Evolutionary conservation across 2,329 filamentous ascomycete species (phyloP), one percentile per base, ranked within the genome.

Genomic region (Teratosphaeria gauchensis): DNA sequence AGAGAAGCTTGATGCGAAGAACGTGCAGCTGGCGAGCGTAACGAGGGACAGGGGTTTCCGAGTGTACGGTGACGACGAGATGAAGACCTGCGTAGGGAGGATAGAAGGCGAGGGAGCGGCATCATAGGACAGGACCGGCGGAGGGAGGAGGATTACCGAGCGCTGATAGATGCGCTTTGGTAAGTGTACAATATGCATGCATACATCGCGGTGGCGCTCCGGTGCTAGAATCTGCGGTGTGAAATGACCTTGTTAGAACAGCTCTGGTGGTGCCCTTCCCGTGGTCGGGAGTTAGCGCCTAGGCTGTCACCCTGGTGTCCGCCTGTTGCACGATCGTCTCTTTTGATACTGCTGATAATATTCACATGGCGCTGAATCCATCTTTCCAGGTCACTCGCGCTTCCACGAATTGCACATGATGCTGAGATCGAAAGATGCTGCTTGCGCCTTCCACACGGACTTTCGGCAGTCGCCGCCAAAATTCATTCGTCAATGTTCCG

Each of bases 1-100:
- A 79, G 94, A 99, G 85, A 99, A 99, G 81, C 82, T 99, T 61
- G 94, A 99, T 74, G 84, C 91, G 64, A 99, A 99, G 84, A 99
- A 99, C 73, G 94, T 99, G 65, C 94, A 99, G 80, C 77, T 99
- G 67, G 94, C 94, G 57, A 97, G 92, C 73, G 94, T 99, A 59
- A 99, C 94, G 63, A 95, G 92, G 82, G 92, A 96, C 66, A 92
- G 89, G 78, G 94, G 94, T 58, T 99, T 99, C 83, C 88, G 90
- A 79, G 96, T 99, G 85, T 99, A 99, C 81, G 88, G 87, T 59
- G 94, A 99, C 70, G 90, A 92, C 71, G 92, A 97, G 80, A 99
- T 99, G 94, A 89, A 89, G 61, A 82, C 85, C 53, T 91, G 96
- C 61, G 94, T 99, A 61, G 88, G 88, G 73, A 85, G 92, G 73